Conservation (phyloP, 176 grass and related monocot genomes). For the Pontederia crassipes region DNA sequence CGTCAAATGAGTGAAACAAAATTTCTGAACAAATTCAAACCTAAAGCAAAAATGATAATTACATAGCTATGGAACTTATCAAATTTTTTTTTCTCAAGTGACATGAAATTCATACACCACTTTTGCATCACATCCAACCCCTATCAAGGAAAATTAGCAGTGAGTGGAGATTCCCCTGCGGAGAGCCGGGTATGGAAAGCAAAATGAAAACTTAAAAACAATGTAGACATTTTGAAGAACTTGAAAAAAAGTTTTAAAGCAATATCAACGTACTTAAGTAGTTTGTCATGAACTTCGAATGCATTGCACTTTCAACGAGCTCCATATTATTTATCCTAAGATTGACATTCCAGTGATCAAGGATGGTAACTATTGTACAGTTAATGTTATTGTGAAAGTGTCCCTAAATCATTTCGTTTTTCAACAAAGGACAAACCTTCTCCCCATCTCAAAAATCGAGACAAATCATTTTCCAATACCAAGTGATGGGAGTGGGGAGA, state of each 20-base stretch:
- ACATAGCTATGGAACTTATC: slow-evolving; percentile 88
- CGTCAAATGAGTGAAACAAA: too few species aligned
- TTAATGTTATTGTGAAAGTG: slow-evolving; percentile 64
- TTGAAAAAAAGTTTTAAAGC: slow-evolving; percentile 2
- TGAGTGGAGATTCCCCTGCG: too few species aligned
- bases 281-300: slow-evolving; percentile 92
- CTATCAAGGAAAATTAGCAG: slow-evolving; percentile 22
- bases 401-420: slow-evolving; percentile 51
- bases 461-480: slow-evolving; percentile 85
- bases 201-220: neutral
- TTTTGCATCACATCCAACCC: slow-evolving; percentile 96
- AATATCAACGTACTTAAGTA: slow-evolving; percentile 54
- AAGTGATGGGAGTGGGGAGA: slow-evolving; percentile 77
- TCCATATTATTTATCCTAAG: slow-evolving; percentile 43
- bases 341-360: slow-evolving; percentile 78
- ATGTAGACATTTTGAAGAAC: neutral
- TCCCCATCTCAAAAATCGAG: slow-evolving; percentile 62
- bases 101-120: slow-evolving; percentile 89
- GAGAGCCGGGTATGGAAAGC: neutral
- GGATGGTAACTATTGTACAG: slow-evolving; percentile 57
- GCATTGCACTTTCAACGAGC: slow-evolving; percentile 32
- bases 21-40: neutral
- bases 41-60: slow-evolving; percentile 5
- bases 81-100: slow-evolving; percentile 62
- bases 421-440: slow-evolving; percentile 75